Percentiles rank a stretch among this genome's conserved stretches.
These are phyloP conservation scores for Starmerella khaoyaiensis DNA, from an alignment of 805 yeast genomes.

Conservation along the genomic window DNA sequence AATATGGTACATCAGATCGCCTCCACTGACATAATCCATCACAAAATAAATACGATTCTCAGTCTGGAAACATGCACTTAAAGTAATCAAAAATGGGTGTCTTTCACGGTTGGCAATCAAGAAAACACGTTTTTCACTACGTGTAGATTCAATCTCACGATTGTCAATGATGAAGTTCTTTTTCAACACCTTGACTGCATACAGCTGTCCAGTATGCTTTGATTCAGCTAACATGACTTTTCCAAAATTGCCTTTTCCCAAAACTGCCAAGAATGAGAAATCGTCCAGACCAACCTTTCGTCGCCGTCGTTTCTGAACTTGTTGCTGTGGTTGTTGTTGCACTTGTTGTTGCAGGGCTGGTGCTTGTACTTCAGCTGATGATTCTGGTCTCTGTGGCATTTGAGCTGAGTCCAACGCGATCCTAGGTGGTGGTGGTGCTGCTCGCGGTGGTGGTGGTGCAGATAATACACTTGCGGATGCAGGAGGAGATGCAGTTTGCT, in stretches of 20 bases:
- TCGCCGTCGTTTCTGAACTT: conserved; percentile 11
- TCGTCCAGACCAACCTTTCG: conserved; percentile 71
- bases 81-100: conserved; percentile 84
- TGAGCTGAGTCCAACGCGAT: too few relatives aligned
- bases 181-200: conserved; percentile 94
- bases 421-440: too few relatives aligned
- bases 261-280: conserved; percentile 82
- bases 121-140: conserved; percentile 88
- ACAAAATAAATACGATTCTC: conserved; percentile 95
- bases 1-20: conserved; percentile 99
- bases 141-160: conserved; percentile 90
- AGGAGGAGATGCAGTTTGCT: too few relatives aligned
- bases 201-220: conserved; percentile 60
- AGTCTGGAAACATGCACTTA: conserved; percentile 94
- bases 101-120: conserved; percentile 65
- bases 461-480: too few relatives aligned
- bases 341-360: not conserved
- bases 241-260: conserved; percentile 98
- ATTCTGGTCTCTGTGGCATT: too few relatives aligned
- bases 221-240: conserved; percentile 96
- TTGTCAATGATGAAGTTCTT: conserved; percentile 91
- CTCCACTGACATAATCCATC: conserved; percentile 96
- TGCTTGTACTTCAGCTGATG: too few relatives aligned
- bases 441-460: too few relatives aligned
- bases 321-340: not conserved